Evolutionary conservation across 345 rosid species (phyloP).

Genomic region (Corymbia maculata): DNA sequence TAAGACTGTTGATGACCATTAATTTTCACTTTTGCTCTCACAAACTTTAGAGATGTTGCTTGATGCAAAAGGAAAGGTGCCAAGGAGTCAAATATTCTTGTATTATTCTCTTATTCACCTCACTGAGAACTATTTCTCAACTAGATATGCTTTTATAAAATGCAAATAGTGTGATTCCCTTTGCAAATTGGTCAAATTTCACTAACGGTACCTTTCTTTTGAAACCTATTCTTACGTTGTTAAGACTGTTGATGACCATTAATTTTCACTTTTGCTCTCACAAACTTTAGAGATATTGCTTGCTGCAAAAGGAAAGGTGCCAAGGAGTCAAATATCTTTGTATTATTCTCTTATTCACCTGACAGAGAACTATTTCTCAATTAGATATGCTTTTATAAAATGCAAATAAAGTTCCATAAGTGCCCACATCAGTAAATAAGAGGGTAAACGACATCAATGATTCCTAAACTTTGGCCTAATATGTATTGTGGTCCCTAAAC

Average conservation of each 20-base stretch:
- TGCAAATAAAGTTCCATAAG: not conserved
- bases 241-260: not conserved
- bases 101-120: not conserved
- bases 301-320: not conserved
- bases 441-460: not conserved
- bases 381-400: not conserved
- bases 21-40: not conserved
- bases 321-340: not conserved
- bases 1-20: not conserved
- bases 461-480: not conserved
- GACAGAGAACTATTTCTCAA: not conserved
- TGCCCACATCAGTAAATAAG: not conserved
- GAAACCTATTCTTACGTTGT: not conserved
- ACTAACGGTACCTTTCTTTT: not conserved
- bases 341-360: not conserved
- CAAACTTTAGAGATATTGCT: not conserved
- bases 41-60: not conserved
- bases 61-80: not conserved
- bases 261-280: not conserved
- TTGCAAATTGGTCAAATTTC: not conserved
- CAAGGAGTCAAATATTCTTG: not conserved
- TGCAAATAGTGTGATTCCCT: not conserved
- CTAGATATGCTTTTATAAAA: not conserved
- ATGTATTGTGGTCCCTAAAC: not conserved
- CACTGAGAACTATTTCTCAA: not conserved